Conservation (phyloP, 208 protist genomes). For the Wallacemonas sp. region DNA sequence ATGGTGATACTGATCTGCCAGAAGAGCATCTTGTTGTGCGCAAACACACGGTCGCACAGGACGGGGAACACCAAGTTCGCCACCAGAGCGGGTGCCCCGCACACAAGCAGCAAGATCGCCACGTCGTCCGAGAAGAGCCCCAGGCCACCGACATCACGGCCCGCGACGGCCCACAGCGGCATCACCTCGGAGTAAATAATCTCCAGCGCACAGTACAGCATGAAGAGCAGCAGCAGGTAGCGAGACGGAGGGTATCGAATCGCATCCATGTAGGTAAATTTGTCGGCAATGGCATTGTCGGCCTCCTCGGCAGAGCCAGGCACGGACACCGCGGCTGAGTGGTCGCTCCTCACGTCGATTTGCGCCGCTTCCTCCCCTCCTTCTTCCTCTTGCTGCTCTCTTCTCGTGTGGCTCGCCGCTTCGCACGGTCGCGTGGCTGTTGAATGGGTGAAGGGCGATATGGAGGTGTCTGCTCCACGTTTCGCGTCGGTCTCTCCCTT, state of each 20-base stretch:
- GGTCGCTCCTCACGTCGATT: background rate
- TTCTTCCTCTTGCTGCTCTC: background rate
- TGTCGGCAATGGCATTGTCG: background rate
- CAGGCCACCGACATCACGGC: slow-evolving; percentile 25
- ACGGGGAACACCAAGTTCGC: slow-evolving; percentile 37
- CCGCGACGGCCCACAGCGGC: slow-evolving; percentile 45
- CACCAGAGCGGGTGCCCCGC: slow-evolving; percentile 35
- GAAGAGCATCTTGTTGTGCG: slow-evolving; percentile 21
- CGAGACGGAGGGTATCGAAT: slow-evolving; percentile 23
- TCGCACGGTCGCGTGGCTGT: too few species aligned
- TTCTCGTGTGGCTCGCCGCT: background rate
- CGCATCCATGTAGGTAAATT: slow-evolving; percentile 38
- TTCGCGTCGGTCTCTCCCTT: too few species aligned
- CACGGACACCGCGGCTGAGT: background rate
- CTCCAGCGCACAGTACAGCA: slow-evolving; percentile 35
- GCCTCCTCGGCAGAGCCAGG: background rate
- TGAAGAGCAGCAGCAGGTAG: slow-evolving; percentile 38
- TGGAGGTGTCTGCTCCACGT: too few species aligned
- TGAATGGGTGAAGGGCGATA: too few species aligned
- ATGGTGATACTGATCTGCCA: slow-evolving; percentile 13
- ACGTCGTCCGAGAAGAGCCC: slow-evolving; percentile 25
- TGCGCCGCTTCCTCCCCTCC: background rate
- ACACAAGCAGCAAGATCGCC: slow-evolving; percentile 28
- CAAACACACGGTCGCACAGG: slow-evolving; percentile 20
- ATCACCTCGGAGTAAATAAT: slow-evolving; percentile 39